Percentiles rank a stretch among this genome's conserved stretches.
These are phyloP conservation scores for Cardamine resedifolia DNA, from an alignment of 345 rosid genomes.

Conservation along the genomic window DNA sequence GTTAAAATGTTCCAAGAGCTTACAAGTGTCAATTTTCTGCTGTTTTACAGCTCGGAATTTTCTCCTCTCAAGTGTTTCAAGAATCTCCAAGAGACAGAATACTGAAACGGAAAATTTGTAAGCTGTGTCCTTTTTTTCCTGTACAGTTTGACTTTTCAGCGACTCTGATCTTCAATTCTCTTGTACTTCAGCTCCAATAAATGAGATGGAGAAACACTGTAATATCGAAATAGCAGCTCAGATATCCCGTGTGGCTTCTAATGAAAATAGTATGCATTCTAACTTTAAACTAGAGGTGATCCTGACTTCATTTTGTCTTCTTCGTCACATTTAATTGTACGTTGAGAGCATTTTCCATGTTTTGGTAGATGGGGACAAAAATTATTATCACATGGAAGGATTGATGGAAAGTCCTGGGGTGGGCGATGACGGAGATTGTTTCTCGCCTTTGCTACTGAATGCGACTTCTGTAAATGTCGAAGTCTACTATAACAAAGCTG, in stretches of 20 bases:
- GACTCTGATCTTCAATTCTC: slow-evolving; percentile 20
- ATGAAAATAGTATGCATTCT: slow-evolving; percentile 34
- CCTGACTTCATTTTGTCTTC: slow-evolving; percentile 13
- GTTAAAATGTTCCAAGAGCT: slow-evolving; percentile 20
- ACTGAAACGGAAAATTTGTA: slow-evolving; percentile 86
- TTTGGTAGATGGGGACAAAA: slow-evolving; percentile 75
- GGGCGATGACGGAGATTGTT: slow-evolving; percentile 90
- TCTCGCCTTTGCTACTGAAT: slow-evolving; percentile 75
- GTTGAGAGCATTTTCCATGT: not conserved
- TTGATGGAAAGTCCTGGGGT: slow-evolving; percentile 89
- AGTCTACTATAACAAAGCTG: slow-evolving; percentile 96
- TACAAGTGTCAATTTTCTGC: slow-evolving; percentile 19
- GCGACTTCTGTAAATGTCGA: slow-evolving; percentile 92
- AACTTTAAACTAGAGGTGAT: not conserved
- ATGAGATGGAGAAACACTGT: slow-evolving; percentile 94
- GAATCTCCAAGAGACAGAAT: slow-evolving; percentile 79
- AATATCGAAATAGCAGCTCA: slow-evolving; percentile 91
- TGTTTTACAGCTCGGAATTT: slow-evolving; percentile 86
- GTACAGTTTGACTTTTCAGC: not conserved
- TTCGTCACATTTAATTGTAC: not conserved
- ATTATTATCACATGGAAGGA: slow-evolving; percentile 83
- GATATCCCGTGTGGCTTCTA: slow-evolving; percentile 59
- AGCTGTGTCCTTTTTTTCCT: slow-evolving; percentile 11
- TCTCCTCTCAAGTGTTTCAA: slow-evolving; percentile 97
- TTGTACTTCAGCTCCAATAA: slow-evolving; percentile 62